Percentiles rank a stretch among this genome's conserved stretches.
Evolutionary conservation across 78 protist genomes (phyloP).

Genomic region (Diacronema lutheri): DNA sequence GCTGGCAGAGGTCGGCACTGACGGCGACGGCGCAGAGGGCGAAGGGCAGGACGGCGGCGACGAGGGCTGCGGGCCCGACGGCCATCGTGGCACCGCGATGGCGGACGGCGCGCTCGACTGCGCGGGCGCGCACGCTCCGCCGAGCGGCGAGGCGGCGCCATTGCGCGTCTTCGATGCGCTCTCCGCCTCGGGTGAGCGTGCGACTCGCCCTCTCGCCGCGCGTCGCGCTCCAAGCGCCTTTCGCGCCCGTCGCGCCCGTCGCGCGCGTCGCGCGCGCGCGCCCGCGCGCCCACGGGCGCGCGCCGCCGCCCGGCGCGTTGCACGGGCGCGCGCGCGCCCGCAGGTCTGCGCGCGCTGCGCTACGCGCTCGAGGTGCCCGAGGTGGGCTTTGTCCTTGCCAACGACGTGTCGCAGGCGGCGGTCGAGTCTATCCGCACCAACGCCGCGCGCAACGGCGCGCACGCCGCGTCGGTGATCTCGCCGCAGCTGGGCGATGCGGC

Average conservation of each 20-base stretch:
- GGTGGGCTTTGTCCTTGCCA: conserved; percentile 72
- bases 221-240: no score
- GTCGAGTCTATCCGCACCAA: conserved; percentile 78
- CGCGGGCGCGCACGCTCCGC: no score
- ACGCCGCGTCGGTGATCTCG: background rate
- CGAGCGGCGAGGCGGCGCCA: no score
- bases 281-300: no score
- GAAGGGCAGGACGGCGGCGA: no score
- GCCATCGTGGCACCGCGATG: no score
- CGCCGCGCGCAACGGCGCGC: conserved; percentile 53
- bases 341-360: conserved; percentile 85
- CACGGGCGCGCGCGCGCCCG: background rate
- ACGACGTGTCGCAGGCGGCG: conserved; percentile 85
- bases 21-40: no score
- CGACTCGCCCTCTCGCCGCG: background rate
- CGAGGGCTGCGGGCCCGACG: no score
- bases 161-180: conserved; percentile 90
- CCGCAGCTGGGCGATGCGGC: background rate
- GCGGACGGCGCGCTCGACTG: no score
- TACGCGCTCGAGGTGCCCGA: conserved; percentile 76
- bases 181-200: conserved; percentile 88
- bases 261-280: no score
- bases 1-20: no score
- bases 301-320: background rate
- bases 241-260: no score